These are phyloP conservation scores for Ceratorhiza oryzae-sativae DNA, from an alignment of 1,284 basidiomycete species.

Conservation along the genomic window DNA sequence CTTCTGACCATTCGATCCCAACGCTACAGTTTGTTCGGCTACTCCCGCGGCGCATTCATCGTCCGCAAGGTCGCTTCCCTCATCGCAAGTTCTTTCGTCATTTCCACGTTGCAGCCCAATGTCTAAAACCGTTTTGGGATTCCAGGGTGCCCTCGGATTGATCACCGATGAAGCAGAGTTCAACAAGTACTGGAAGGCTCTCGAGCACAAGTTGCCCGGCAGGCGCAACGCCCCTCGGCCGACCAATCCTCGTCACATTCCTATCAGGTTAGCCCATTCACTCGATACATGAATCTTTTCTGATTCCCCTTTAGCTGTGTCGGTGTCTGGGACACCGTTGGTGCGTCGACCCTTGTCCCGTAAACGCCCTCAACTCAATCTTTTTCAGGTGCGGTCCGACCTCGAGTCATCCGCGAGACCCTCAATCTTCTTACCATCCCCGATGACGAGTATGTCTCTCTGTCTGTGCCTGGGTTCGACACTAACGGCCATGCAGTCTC, in stretches of 20 bases:
- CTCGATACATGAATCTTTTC: background rate
- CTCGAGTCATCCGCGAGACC: background rate
- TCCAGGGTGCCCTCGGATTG: slow-evolving; percentile 15
- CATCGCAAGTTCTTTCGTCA: slow-evolving; percentile 34
- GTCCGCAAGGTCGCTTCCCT: slow-evolving; percentile 40
- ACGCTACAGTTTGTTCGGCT: slow-evolving; percentile 25
- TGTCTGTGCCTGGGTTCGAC: background rate
- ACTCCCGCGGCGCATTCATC: slow-evolving; percentile 39
- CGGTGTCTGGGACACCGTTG: slow-evolving; percentile 37
- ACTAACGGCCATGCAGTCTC: slow-evolving; percentile 11
- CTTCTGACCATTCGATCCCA: background rate
- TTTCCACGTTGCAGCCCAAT: background rate
- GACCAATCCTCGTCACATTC: background rate
- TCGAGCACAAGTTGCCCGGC: slow-evolving; percentile 14
- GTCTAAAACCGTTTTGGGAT: background rate
- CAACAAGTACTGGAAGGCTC: slow-evolving; percentile 7
- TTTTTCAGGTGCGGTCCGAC: slow-evolving; percentile 8
- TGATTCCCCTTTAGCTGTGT: slow-evolving; percentile 6
- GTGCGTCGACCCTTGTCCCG: background rate
- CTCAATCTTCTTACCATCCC: slow-evolving; percentile 10
- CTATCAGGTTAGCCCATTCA: slow-evolving; percentile 12
- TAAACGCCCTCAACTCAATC: background rate
- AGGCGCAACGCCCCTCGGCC: background rate
- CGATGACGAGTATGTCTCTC: slow-evolving; percentile 7
- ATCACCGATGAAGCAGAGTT: background rate